Evolutionary conservation across 2,329 filamentous ascomycete genomes (phyloP).

Genomic region (Bipolaris cookei): DNA sequence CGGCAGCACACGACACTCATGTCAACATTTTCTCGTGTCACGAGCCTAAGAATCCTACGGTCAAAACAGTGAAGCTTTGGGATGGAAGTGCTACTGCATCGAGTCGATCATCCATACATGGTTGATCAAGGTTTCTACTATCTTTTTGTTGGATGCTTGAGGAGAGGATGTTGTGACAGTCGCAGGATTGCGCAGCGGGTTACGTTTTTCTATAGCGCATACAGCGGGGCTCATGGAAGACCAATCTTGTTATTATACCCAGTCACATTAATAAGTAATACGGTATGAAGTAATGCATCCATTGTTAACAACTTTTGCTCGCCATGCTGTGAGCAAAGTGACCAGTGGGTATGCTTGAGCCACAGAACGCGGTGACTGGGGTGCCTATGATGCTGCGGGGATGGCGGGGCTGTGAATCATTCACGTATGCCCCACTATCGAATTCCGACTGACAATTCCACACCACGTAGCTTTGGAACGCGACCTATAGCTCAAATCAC

Average conservation of each 20-base stretch:
- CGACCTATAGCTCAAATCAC: neutral
- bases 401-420: conserved; percentile 28
- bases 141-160: neutral
- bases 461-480: conserved; percentile 5
- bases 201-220: conserved; percentile 6
- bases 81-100: conserved; percentile 34
- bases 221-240: conserved; percentile 4
- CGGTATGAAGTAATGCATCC: neutral
- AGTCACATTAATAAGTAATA: conserved; percentile 11
- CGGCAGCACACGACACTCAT: conserved; percentile 84
- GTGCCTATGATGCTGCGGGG: conserved; percentile 24
- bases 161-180: neutral
- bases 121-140: conserved; percentile 4
- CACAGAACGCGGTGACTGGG: conserved; percentile 3
- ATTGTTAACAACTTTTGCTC: neutral
- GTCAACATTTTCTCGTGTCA: conserved; percentile 78
- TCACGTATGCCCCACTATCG: conserved; percentile 22
- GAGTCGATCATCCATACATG: conserved; percentile 28
- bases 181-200: neutral
- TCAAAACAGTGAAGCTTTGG: conserved; percentile 45
- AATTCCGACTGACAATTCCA: conserved; percentile 15
- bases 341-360: neutral
- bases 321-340: neutral
- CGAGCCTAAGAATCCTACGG: conserved; percentile 31
- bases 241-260: conserved; percentile 15